Conservation (phyloP, 148 eudicot genomes). For the Bassia scoparia region DNA sequence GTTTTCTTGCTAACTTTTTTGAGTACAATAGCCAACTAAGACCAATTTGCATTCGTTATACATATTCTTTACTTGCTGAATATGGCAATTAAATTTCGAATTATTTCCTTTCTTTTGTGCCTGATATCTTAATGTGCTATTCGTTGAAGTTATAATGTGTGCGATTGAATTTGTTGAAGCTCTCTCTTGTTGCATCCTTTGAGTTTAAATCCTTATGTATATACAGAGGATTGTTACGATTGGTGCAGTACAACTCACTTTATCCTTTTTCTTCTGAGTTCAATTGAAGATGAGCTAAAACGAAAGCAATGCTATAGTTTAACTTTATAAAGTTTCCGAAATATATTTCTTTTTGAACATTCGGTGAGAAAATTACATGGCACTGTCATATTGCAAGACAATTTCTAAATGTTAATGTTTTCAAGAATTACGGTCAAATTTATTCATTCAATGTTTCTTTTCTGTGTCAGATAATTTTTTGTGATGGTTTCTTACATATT, state of each 20-base stretch:
- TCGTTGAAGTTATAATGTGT: no score
- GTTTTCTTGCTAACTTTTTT: no score
- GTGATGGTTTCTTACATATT: conserved; percentile 68
- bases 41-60: no score
- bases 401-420: not conserved
- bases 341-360: not conserved
- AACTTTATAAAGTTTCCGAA: conserved; percentile 44
- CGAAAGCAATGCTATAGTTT: conserved; percentile 65
- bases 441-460: not conserved
- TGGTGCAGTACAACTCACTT: conserved; percentile 52
- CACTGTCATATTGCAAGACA: not conserved
- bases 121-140: no score
- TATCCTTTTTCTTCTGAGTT: conserved; percentile 66
- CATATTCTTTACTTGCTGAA: no score
- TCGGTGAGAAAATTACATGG: not conserved
- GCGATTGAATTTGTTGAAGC: not conserved
- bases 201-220: conserved; percentile 1
- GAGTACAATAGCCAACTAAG: no score
- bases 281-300: conserved; percentile 60
- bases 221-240: conserved; percentile 48
- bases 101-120: no score
- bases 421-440: not conserved
- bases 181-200: conserved; percentile 4
- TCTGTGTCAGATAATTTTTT: conserved; percentile 53
- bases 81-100: no score